Base-by-base conservation (phyloP, 139 green algal genomes). In the Tetradesmus lagerheimii region DNA sequence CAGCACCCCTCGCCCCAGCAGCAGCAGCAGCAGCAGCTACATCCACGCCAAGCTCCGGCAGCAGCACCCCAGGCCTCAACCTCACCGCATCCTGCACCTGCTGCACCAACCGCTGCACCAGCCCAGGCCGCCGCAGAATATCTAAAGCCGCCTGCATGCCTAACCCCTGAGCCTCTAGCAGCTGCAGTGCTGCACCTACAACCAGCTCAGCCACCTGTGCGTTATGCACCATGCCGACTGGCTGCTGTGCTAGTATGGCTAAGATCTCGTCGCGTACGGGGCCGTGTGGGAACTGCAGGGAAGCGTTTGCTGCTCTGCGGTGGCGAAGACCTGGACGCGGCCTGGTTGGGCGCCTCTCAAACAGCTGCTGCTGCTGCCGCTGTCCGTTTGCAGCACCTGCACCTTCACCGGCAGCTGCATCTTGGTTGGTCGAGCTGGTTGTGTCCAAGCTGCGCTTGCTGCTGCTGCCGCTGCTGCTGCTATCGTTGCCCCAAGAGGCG, bases 111-210 rank as follows among this genome's bases (percentile, higher is more conserved):
- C 83, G 27, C 27, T 37, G n/a, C n/a, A 86, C n/a, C 80, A 71
- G 37, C 29, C 80, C 80, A 34, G 80, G 80, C 45, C 37, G 80
- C 45, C 80, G 11, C n/a, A 86, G 45, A 18, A 86, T 41, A 16
- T 74, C 37, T 1, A 86, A 45, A 2, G 80, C 29, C 8, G 11
- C 41, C n/a, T 86, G 45, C 29, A 74, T 43, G n/a, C 12, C n/a
- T 9, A 71, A 29, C 6, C 45, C 80, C 34, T 74, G 80, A 23
- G 80, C 80, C 6, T 86, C 80, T 6, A 86, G 27, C 35, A 87
- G 31, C 57, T 87, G 82, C 82, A 87, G 64, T 11, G 82, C 82
- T 79, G 82, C 82, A 37, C 35, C 82, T 12, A 78, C 82, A 2
- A 87, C 82, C 5, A 87, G 16, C 53, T 87, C 82, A 35, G 35